Percentiles rank a stretch among this genome's conserved stretches.
Evolutionary conservation across 1,284 basidiomycete genomes (phyloP).

Genomic region (Boletus mariae): DNA sequence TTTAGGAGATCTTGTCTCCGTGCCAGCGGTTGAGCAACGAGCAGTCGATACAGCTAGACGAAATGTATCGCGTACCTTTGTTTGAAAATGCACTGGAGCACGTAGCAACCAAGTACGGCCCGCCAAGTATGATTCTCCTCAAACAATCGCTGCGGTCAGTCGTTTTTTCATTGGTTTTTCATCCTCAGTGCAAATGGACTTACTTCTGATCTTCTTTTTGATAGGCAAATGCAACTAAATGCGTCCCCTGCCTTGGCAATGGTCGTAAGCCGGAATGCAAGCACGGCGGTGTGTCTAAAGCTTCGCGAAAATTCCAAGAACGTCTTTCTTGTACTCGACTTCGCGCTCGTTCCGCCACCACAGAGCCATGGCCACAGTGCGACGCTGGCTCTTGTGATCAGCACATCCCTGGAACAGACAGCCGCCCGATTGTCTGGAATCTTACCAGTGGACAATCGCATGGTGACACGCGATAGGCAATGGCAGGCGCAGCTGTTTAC

Average conservation of each 20-base stretch:
- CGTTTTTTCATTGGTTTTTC: not conserved
- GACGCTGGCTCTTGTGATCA: slow-evolving; percentile 18
- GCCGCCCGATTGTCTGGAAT: slow-evolving; percentile 46
- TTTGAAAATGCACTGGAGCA: slow-evolving; percentile 21
- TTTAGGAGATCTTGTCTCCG: slow-evolving; percentile 18
- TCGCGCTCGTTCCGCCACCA: not conserved
- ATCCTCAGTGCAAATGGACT: not conserved
- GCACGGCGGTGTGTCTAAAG: slow-evolving; percentile 19
- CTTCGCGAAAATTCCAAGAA: slow-evolving; percentile 18
- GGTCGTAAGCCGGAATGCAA: slow-evolving; percentile 18
- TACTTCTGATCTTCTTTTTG: not conserved
- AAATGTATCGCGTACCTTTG: slow-evolving; percentile 22
- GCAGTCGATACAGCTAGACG: slow-evolving; percentile 13
- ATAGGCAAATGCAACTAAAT: slow-evolving; percentile 24
- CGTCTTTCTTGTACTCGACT: slow-evolving; percentile 23
- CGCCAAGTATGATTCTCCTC: slow-evolving; percentile 23
- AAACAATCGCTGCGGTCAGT: slow-evolving; percentile 27
- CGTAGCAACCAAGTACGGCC: slow-evolving; percentile 14
- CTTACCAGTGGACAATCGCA: slow-evolving; percentile 43
- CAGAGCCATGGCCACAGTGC: not conserved
- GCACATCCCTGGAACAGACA: slow-evolving; percentile 37
- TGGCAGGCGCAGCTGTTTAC: slow-evolving; percentile 61
- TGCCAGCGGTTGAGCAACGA: slow-evolving; percentile 13
- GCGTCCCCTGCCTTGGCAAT: slow-evolving; percentile 17
- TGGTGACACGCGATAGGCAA: slow-evolving; percentile 43